Base-by-base conservation (phyloP, 1,284 basidiomycete species). In the Apiotrichum siamense region DNA sequence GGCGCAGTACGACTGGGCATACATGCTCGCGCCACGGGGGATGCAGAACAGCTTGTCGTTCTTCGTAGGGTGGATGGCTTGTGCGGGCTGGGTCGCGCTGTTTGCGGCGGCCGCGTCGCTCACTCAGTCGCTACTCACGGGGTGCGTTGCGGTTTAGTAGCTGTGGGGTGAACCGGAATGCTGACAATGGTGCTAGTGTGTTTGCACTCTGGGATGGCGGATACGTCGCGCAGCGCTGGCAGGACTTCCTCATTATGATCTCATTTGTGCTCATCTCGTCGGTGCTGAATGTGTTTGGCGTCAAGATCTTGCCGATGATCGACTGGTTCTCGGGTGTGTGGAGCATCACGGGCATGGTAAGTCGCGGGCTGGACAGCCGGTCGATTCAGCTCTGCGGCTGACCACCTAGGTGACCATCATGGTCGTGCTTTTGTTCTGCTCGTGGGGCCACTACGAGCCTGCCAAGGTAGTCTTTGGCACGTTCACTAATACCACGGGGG, bases 1-100 rank as follows among this genome's bases (percentile, higher is more conserved):
- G 1, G 74, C 74, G 4, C 75, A 75, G 44, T 74, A 75, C 46
- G 72, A 76, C 51, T 75, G 71, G 69, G 48, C 64, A 4, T 70
- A 63, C 21, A 57, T 65, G 17, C 61, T 75, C 1, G 47, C 69
- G 5, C 40, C 40, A 9, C 18, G 21, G n/a, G 7, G 21, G 27
- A 13, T 7, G 17, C 25, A n/a, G 10, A 20, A n/a, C 7, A 15
- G 7, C 26, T 23, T 27, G 4, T 42, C 25, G 27, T 26, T 44
- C 41, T 47, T 47, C 42, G 36, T 38, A 0, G 55, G 55, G 4
- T 57, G 55, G 55, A 50, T 57, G 38, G 44, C 50, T 1, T 25
- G 21, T 4, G 55, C 72, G 0, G 74, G 73, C 2, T 76, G 73
- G 74, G 62, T 71, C 31, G 65, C 72, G 7, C 56, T 76, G 4